phyloP scores from a whole-genome alignment of 768 basidiomycete genomes.

The Phlegmacium glaucopus region DNA sequence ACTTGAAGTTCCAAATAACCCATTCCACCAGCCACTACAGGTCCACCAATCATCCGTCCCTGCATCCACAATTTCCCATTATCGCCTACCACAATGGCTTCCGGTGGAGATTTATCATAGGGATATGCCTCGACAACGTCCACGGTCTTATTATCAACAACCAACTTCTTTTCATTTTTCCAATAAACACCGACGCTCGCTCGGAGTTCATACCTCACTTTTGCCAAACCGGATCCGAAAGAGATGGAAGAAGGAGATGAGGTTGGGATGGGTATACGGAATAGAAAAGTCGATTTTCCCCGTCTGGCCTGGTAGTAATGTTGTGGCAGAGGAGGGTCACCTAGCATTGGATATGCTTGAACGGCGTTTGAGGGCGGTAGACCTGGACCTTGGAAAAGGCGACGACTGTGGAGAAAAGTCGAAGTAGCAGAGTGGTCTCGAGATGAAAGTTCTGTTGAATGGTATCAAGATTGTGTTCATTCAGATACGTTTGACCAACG shows the following conservation, averaged over 20 bases:
- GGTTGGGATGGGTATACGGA: conserved; percentile 67
- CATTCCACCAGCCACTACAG: conserved; percentile 64
- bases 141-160: conserved; percentile 57
- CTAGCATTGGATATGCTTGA: conserved; percentile 53
- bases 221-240: conserved; percentile 68
- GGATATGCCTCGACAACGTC: conserved; percentile 61
- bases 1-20: conserved; percentile 75
- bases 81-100: conserved; percentile 65
- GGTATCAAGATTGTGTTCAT: conserved; percentile 6
- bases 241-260: conserved; percentile 68
- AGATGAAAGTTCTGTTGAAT: conserved; percentile 61
- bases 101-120: conserved; percentile 41
- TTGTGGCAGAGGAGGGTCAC: conserved; percentile 57
- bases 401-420: conserved; percentile 66
- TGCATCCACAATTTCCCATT: conserved; percentile 79
- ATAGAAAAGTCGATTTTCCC: conserved; percentile 76
- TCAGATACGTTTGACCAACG: conserved; percentile 7
- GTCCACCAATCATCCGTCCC: conserved; percentile 58
- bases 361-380: conserved; percentile 86
- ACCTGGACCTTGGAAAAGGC: conserved; percentile 78
- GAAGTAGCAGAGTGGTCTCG: conserved; percentile 79
- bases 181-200: conserved; percentile 71
- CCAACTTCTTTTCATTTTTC: conserved; percentile 70
- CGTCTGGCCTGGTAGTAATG: conserved; percentile 72
- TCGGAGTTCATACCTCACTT: conserved; percentile 68